Conservation (phyloP, 495 filamentous ascomycete genomes). For the Penicillium macrosclerotiorum region DNA sequence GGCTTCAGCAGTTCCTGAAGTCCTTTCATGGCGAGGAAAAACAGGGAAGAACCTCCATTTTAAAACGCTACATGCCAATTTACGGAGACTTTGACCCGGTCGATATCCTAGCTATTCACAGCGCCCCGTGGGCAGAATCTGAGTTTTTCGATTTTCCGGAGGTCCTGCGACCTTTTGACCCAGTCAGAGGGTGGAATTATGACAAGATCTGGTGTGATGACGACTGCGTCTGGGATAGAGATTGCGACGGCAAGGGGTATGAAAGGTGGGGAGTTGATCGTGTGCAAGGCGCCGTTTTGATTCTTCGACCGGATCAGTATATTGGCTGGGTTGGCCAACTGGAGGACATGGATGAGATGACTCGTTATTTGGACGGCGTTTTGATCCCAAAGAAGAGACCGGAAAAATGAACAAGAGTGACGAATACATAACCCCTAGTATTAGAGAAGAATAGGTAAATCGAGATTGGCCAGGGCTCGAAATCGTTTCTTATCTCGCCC, state of each 20-base stretch:
- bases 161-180: constrained; percentile 52
- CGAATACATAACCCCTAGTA: too few relatives aligned
- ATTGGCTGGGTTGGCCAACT: constrained; percentile 59
- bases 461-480: too few relatives aligned
- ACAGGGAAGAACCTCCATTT: not conserved
- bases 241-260: constrained; percentile 56
- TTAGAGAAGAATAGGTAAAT: too few relatives aligned
- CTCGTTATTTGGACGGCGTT: constrained; percentile 28
- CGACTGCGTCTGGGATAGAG: constrained; percentile 54
- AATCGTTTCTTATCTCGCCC: too few relatives aligned
- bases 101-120: constrained; percentile 59
- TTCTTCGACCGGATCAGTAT: constrained; percentile 62
- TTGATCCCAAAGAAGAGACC: constrained; percentile 15
- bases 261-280: constrained; percentile 58
- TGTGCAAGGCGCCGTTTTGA: constrained; percentile 57
- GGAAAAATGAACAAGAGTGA: too few relatives aligned
- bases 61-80: constrained; percentile 40
- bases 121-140: constrained; percentile 43
- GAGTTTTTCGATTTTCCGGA: constrained; percentile 60
- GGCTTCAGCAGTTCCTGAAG: constrained; percentile 46
- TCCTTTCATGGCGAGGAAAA: constrained; percentile 27
- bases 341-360: constrained; percentile 48
- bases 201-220: constrained; percentile 65
- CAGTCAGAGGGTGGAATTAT: constrained; percentile 58
- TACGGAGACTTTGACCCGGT: constrained; percentile 40